Evolutionary conservation across 768 basidiomycete genomes (phyloP).

Genomic region (Suillus subalutaceus): DNA sequence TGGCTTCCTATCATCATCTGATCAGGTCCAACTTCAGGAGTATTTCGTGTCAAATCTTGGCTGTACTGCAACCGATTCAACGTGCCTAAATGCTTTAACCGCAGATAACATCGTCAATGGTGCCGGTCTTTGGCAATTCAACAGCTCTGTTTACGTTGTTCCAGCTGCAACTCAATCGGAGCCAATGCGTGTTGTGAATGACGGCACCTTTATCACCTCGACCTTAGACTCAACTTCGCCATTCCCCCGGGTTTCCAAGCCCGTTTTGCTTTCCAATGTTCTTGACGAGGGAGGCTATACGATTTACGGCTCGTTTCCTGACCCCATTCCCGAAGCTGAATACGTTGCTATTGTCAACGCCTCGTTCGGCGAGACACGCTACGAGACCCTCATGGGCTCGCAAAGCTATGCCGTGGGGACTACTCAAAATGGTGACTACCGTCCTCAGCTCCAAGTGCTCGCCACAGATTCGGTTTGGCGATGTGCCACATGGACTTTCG

Average conservation of each 20-base stretch:
- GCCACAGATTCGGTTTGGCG: constrained; percentile 74
- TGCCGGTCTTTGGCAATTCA: constrained; percentile 51
- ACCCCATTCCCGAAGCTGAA: constrained; percentile 39
- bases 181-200: constrained; percentile 69
- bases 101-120: constrained; percentile 50
- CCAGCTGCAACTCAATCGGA: constrained; percentile 46
- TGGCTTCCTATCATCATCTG: constrained; percentile 61
- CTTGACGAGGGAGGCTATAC: constrained; percentile 71
- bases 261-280: constrained; percentile 72
- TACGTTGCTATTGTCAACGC: constrained; percentile 43
- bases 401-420: constrained; percentile 47
- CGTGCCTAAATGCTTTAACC: constrained; percentile 56
- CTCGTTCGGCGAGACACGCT: constrained; percentile 52
- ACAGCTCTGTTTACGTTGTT: constrained; percentile 47
- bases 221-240: constrained; percentile 62
- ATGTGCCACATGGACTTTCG: constrained; percentile 73
- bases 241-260: constrained; percentile 64
- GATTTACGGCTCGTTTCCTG: constrained; percentile 50
- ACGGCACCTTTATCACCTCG: constrained; percentile 69
- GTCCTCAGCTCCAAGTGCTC: constrained; percentile 56
- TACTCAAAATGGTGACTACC: constrained; percentile 31
- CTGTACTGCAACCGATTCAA: constrained; percentile 47
- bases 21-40: constrained; percentile 56
- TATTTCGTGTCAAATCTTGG: constrained; percentile 50
- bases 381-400: constrained; percentile 45